A percentile compares a stretch with the other conserved stretches of the same genome.
Conservation (phyloP, 345 rosid species). For the Fremontodendron californicum region DNA sequence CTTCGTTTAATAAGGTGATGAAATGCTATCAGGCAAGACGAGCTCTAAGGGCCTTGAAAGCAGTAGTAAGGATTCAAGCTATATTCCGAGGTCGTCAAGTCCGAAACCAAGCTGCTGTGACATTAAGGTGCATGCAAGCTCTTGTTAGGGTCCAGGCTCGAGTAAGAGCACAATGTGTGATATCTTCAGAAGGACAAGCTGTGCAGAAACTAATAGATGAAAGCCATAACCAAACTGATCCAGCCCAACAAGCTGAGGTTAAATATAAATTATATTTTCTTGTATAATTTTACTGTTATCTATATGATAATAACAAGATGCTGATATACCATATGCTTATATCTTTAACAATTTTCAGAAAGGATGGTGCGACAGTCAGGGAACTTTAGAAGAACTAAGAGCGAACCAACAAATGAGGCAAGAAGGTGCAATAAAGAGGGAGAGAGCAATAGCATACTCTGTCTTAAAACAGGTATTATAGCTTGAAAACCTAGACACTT, state of each 20-base stretch:
- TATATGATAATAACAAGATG: background rate
- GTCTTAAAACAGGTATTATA: slow-evolving; percentile 3
- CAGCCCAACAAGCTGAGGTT: slow-evolving; percentile 74
- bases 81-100: slow-evolving; percentile 80
- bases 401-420: slow-evolving; percentile 1
- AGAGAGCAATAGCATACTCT: slow-evolving; percentile 7
- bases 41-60: slow-evolving; percentile 79
- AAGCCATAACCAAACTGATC: slow-evolving; percentile 27
- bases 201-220: slow-evolving; percentile 24
- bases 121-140: slow-evolving; percentile 95
- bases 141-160: slow-evolving; percentile 86
- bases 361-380: background rate
- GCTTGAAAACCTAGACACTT: background rate
- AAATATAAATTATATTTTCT: background rate
- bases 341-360: background rate
- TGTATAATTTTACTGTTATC: background rate
- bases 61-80: slow-evolving; percentile 89
- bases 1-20: background rate
- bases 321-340: background rate
- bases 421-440: slow-evolving; percentile 4
- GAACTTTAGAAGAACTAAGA: slow-evolving; percentile 4
- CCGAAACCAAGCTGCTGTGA: slow-evolving; percentile 86
- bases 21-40: slow-evolving; percentile 59
- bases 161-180: slow-evolving; percentile 50
- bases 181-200: slow-evolving; percentile 39